Conservation (phyloP, 75 land plant species). For the Larix kaempferi region DNA sequence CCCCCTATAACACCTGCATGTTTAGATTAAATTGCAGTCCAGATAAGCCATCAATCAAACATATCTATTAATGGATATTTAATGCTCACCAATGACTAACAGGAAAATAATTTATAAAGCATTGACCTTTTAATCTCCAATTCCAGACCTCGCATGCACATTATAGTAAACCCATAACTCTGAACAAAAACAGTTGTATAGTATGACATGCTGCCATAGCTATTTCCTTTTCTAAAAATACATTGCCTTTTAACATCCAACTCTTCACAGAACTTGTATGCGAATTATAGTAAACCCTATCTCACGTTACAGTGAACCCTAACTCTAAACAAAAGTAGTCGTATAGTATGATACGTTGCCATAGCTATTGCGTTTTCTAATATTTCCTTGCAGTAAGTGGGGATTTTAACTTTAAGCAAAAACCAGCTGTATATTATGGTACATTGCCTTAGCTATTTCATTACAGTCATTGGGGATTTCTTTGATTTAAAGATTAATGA, state of each 20-base stretch:
- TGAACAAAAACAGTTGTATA: too few relatives aligned
- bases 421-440: too few relatives aligned
- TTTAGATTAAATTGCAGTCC: not conserved
- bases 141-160: not conserved
- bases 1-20: too few relatives aligned
- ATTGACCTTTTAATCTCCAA: conserved; percentile 1
- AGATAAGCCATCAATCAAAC: not conserved
- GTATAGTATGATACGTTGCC: not conserved
- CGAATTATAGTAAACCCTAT: not conserved
- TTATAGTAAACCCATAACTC: too few relatives aligned
- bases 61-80: not conserved
- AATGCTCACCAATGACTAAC: not conserved
- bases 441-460: too few relatives aligned
- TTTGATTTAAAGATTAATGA: not conserved
- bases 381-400: not conserved
- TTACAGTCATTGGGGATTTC: not conserved
- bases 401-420: not conserved
- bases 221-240: not conserved
- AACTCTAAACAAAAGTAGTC: not conserved
- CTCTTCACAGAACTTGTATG: too few relatives aligned
- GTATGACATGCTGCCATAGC: not conserved
- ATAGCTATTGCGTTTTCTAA: not conserved
- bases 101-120: not conserved
- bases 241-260: too few relatives aligned
- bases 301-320: too few relatives aligned